Conservation (phyloP, 2,329 filamentous ascomycete species). For the Fusarium redolens region DNA sequence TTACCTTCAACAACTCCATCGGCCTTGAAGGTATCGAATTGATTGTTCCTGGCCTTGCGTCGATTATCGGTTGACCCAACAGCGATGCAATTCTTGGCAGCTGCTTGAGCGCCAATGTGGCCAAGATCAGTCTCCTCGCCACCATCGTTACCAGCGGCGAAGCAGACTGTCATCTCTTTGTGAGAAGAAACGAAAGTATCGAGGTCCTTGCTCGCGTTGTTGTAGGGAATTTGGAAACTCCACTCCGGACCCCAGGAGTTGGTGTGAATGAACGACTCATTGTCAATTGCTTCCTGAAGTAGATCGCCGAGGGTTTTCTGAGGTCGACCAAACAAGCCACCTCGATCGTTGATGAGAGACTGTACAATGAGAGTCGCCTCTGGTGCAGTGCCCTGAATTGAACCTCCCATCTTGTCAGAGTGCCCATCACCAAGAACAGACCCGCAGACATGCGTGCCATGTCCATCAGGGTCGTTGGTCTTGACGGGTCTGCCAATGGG, state of each 20-base stretch:
- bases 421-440: not conserved
- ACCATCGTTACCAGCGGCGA: not conserved
- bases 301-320: not conserved
- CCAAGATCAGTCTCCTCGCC: accelerated
- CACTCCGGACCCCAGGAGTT: not conserved
- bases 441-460: not conserved
- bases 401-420: not conserved
- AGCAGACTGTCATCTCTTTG: not conserved
- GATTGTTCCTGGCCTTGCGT: not conserved
- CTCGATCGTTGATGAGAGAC: accelerated
- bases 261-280: not conserved
- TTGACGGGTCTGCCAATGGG: not conserved
- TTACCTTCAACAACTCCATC: not conserved
- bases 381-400: not conserved
- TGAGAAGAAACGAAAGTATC: not conserved
- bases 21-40: accelerated
- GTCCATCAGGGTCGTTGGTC: not conserved
- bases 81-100: not conserved
- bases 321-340: not conserved
- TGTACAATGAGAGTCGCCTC: not conserved
- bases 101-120: not conserved
- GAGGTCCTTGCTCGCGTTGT: accelerated
- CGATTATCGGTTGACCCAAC: not conserved
- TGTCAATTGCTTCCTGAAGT: not conserved
- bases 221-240: accelerated